Evolutionary conservation across 305 asterid genomes (phyloP), one percentile per base, ranked within the genome.

Genomic region (Fraxinus velutina): DNA sequence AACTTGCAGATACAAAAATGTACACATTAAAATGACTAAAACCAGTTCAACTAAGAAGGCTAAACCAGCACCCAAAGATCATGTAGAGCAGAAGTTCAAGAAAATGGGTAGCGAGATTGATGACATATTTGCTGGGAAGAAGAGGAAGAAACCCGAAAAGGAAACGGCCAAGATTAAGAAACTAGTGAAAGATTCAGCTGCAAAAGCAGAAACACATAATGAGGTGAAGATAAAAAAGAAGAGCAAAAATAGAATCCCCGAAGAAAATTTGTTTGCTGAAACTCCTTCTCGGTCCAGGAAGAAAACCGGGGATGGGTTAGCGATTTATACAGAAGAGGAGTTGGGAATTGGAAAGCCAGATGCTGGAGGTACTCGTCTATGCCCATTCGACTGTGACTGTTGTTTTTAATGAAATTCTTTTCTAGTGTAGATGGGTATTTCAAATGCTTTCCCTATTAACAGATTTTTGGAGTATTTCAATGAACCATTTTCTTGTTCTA

Each of bases 341-440:
- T 82, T 94, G 87, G 92, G 97, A 5, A 6, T 91, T 32, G 90
- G 91, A 73, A 92, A 85, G 32, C 5, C 87, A 1, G 86, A 86
- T 44, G 96, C 94, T 21, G 97, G 98, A 86, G 93, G 94, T 82
- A 92, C 96, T 72, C 81, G 77, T 84, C 81, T 90, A 72, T 94
- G 97, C 81, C 98, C 98, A 0, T 94, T 94, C 84, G 95, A 93
- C 78, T 94, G 98, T 33, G 85, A 86, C 47, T 95, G 98, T 78
- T 95, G 98, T 88, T 93, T 93, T 83, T 95, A 90, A 91, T 85
- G 24, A 21, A 27, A 60, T 27, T 21, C 47, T 3, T 12, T 50
- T 73, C 33, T 62, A 21, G 71, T 62, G 12, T 21, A 57, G 71
- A 62, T 19, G 4, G 12, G 1, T 21, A 62, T 55, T 62, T 27